Evolutionary conservation across 1,284 basidiomycete species (phyloP).

Genomic region (Apiotrichum veenhuisii): DNA sequence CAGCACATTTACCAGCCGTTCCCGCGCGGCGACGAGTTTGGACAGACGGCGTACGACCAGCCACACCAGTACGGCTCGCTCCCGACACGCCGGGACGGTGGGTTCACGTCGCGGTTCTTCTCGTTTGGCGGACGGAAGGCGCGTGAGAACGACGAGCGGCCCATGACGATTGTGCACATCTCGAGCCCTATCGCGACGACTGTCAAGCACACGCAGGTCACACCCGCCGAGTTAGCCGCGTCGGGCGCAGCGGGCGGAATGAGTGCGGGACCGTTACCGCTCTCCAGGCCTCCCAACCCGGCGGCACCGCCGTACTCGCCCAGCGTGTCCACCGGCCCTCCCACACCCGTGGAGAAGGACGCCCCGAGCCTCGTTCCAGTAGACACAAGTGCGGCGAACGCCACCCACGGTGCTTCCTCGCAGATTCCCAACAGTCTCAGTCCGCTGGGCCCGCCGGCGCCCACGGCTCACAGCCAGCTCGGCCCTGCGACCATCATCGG

Average conservation of each 20-base stretch:
- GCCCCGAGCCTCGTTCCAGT: too few species aligned
- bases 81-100: neutral
- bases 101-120: slow-evolving; percentile 13
- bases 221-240: slow-evolving; percentile 8
- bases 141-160: slow-evolving; percentile 6
- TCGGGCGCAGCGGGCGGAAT: neutral
- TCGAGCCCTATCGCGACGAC: slow-evolving; percentile 12
- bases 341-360: too few species aligned
- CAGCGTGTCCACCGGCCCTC: too few species aligned
- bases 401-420: too few species aligned
- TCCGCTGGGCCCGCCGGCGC: neutral
- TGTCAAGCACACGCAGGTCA: slow-evolving; percentile 11
- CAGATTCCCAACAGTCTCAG: neutral
- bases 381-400: too few species aligned
- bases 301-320: neutral
- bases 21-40: slow-evolving; percentile 1
- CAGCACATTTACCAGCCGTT: neutral
- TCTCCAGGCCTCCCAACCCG: neutral
- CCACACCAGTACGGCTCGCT: neutral
- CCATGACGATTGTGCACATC: slow-evolving; percentile 14
- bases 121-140: slow-evolving; percentile 1
- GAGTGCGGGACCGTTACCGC: neutral
- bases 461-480: neutral
- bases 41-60: neutral
- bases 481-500: neutral